phyloP scores from a whole-genome alignment of 257 asterid species.

The Scutellaria baicalensis region DNA sequence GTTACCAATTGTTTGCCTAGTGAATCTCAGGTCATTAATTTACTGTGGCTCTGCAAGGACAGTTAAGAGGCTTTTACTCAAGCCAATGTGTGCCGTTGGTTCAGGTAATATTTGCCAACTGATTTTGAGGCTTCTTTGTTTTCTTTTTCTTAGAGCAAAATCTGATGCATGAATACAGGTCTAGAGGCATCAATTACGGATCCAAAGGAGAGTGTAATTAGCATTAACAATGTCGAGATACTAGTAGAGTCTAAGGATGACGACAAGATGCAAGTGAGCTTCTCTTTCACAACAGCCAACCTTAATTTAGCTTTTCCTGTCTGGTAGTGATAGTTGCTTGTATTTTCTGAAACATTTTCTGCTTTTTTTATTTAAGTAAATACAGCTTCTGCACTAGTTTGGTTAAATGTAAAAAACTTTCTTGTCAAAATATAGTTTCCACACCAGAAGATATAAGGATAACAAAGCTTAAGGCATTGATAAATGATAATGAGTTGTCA shows the following conservation, averaged over 20 bases:
- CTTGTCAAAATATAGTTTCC: not conserved
- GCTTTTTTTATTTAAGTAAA: not conserved
- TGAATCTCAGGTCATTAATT: slow-evolving; percentile 28
- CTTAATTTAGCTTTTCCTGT: not conserved
- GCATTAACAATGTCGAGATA: slow-evolving; percentile 41
- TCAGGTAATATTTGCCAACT: slow-evolving; percentile 30
- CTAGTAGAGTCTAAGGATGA: slow-evolving; percentile 51
- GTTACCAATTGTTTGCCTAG: slow-evolving; percentile 8
- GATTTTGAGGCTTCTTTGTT: not conserved
- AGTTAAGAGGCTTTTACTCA: slow-evolving; percentile 12
- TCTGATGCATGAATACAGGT: slow-evolving; percentile 29
- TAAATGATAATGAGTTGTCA: not conserved
- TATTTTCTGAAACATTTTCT: not conserved
- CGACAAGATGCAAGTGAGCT: slow-evolving; percentile 57
- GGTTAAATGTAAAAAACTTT: not conserved
- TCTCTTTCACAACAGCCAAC: slow-evolving; percentile 2
- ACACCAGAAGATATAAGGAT: not conserved
- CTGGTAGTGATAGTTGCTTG: not conserved
- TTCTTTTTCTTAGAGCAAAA: not conserved
- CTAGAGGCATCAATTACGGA: slow-evolving; percentile 47
- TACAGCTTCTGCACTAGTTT: not conserved
- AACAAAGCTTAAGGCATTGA: not conserved
- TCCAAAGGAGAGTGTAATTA: slow-evolving; percentile 24
- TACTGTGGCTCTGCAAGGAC: slow-evolving; percentile 23
- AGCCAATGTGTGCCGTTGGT: slow-evolving; percentile 44